Evolutionary conservation across 495 filamentous ascomycete species (phyloP).

Genomic region (Talaromyces trachyspermus): DNA sequence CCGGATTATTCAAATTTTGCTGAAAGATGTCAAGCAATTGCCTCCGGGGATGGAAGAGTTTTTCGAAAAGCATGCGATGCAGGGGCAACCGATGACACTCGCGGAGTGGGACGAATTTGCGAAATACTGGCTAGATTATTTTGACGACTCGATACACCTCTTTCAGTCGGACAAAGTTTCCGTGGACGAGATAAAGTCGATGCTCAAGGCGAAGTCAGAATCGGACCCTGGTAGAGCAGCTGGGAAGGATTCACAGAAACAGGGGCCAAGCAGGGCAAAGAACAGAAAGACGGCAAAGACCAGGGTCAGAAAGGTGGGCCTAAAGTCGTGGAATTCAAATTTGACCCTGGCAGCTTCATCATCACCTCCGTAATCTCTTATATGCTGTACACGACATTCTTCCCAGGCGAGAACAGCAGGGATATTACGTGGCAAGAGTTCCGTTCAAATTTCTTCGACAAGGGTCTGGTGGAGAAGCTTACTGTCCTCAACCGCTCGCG

Average conservation of each 20-base stretch:
- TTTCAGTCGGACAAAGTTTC: constrained; percentile 43
- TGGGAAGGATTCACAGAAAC: constrained; percentile 19
- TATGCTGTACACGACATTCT: constrained; percentile 50
- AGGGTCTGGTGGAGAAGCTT: constrained; percentile 90
- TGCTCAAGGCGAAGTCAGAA: constrained; percentile 14
- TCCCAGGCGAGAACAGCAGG: constrained; percentile 56
- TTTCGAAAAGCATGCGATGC: constrained; percentile 24
- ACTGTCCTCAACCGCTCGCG: constrained; percentile 64
- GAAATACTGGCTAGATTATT: constrained; percentile 30
- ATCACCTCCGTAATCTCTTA: constrained; percentile 54
- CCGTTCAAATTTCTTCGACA: constrained; percentile 83
- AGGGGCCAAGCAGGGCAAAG: constrained; percentile 15
- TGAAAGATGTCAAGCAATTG: constrained; percentile 25
- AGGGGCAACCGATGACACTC: constrained; percentile 23
- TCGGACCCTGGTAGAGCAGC: constrained; percentile 18
- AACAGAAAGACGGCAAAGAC: constrained; percentile 27
- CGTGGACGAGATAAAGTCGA: constrained; percentile 27
- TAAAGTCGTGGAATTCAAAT: constrained; percentile 40
- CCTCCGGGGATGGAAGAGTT: constrained; percentile 25
- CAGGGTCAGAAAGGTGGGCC: constrained; percentile 15
- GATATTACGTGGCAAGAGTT: constrained; percentile 99
- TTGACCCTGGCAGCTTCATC: constrained; percentile 51
- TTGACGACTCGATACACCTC: constrained; percentile 26
- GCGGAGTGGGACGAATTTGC: constrained; percentile 32
- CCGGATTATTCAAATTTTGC: constrained; percentile 22